Percentiles rank a stretch among this genome's conserved stretches.
phyloP scores from a whole-genome alignment of 2,329 filamentous ascomycete genomes.

The Exophiala calicioides region DNA sequence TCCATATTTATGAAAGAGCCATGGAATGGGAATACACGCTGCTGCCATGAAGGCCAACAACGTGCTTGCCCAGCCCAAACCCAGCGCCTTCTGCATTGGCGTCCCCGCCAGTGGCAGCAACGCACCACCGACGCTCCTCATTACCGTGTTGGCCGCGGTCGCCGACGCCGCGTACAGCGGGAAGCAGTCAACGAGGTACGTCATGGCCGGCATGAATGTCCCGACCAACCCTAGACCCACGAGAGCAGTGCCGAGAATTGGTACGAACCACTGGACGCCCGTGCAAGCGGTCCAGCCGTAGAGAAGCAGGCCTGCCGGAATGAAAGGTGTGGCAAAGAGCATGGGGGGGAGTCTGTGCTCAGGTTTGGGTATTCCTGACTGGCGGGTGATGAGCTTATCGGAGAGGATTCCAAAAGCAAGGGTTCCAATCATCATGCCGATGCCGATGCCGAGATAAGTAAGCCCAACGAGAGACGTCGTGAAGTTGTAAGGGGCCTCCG shows the following conservation, averaged over 20 bases:
- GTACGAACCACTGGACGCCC: slow-evolving; percentile 54
- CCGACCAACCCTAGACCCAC: slow-evolving; percentile 50
- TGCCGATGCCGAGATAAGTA: slow-evolving; percentile 51
- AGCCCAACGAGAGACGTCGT: slow-evolving; percentile 48
- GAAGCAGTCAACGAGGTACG: slow-evolving; percentile 61
- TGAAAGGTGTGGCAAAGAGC: slow-evolving; percentile 54
- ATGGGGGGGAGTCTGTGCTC: slow-evolving; percentile 57
- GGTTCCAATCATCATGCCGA: slow-evolving; percentile 56
- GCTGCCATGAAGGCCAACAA: slow-evolving; percentile 60
- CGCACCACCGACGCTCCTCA: slow-evolving; percentile 58
- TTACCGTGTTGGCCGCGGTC: slow-evolving; percentile 56
- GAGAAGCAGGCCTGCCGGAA: slow-evolving; percentile 57
- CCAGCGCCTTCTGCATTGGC: slow-evolving; percentile 49
- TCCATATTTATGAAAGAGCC: slow-evolving; percentile 49
- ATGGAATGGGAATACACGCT: slow-evolving; percentile 45
- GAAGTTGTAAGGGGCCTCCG: slow-evolving; percentile 51
- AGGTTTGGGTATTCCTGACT: slow-evolving; percentile 47
- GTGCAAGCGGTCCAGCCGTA: slow-evolving; percentile 59
- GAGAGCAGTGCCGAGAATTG: slow-evolving; percentile 54
- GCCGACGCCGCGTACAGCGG: slow-evolving; percentile 51
- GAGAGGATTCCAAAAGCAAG: slow-evolving; percentile 34
- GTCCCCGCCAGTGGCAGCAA: slow-evolving; percentile 62
- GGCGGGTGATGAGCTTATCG: slow-evolving; percentile 47
- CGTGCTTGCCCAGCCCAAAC: slow-evolving; percentile 54
- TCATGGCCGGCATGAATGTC: slow-evolving; percentile 47